phyloP scores from a whole-genome alignment of 2,329 filamentous ascomycete species.

The Beauveria scarabaeidicola region DNA sequence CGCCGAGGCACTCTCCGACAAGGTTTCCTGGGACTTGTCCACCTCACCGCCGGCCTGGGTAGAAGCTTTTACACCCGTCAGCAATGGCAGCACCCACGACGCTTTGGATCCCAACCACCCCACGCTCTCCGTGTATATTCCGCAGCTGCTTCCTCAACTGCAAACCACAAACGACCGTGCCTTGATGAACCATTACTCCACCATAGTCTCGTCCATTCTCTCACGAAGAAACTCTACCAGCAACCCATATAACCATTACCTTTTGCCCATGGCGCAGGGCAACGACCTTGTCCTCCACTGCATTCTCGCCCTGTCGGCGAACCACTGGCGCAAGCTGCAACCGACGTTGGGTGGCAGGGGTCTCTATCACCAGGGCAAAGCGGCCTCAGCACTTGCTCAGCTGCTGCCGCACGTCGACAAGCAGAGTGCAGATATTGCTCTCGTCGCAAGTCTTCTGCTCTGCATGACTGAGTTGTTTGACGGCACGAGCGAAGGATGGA shows the following conservation, averaged over 20 bases:
- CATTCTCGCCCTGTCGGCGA: conserved; percentile 25
- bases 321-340: conserved; percentile 27
- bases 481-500: conserved; percentile 32
- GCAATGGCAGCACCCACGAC: conserved; percentile 18
- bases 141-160: conserved; percentile 23
- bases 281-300: conserved; percentile 26
- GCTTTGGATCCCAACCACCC: conserved; percentile 14
- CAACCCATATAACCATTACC: conserved; percentile 25
- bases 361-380: conserved; percentile 24
- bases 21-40: conserved; percentile 18
- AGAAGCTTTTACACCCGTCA: conserved; percentile 18
- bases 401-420: conserved; percentile 26
- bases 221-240: conserved; percentile 20
- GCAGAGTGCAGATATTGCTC: conserved; percentile 26
- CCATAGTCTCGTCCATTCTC: conserved; percentile 25
- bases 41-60: conserved; percentile 18
- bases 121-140: conserved; percentile 22
- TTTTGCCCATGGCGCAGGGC: conserved; percentile 25
- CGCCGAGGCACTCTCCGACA: conserved; percentile 14
- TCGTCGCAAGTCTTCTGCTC: conserved; percentile 30
- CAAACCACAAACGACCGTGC: conserved; percentile 22
- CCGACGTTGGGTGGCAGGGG: conserved; percentile 22
- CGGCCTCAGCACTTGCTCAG: conserved; percentile 23
- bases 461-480: conserved; percentile 36
- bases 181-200: conserved; percentile 26